Evolutionary conservation across 805 yeast species (phyloP).

Genomic region (Crinitomyces ghanaensis): DNA sequence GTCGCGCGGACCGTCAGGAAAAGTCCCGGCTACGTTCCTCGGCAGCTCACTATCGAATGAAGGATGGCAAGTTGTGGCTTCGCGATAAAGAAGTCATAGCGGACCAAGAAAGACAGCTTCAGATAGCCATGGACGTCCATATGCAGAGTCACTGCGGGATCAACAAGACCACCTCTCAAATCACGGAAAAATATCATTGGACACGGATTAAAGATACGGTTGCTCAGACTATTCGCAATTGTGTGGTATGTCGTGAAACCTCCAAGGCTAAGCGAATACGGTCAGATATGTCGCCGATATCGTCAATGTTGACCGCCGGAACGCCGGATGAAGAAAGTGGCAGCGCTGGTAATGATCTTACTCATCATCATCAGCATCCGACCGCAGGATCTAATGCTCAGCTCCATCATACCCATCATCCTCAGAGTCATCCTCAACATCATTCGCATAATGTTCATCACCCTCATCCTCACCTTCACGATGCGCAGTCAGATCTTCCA

Average conservation of each 20-base stretch:
- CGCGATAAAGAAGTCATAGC: conserved; percentile 77
- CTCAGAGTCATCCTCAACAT: neutral
- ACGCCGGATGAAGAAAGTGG: conserved; percentile 19
- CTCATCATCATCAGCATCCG: conserved; percentile 13
- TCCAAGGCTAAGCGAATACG: conserved; percentile 20
- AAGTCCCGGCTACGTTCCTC: conserved; percentile 73
- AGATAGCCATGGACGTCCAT: conserved; percentile 64
- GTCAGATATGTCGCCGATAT: conserved; percentile 1
- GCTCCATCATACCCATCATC: conserved; percentile 1
- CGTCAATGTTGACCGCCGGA: too few species aligned
- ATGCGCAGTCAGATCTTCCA: too few species aligned
- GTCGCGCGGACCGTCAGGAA: conserved; percentile 68
- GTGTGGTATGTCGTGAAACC: conserved; percentile 58
- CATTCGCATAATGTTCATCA: too few species aligned
- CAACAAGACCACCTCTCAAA: conserved; percentile 68
- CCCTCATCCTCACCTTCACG: too few species aligned
- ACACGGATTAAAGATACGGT: conserved; percentile 82
- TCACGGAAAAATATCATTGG: conserved; percentile 84
- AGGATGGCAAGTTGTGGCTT: conserved; percentile 61
- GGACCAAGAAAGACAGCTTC: conserved; percentile 62
- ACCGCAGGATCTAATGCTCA: conserved; percentile 4
- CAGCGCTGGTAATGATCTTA: conserved; percentile 18
- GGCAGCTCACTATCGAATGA: conserved; percentile 64
- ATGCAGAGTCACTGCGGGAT: conserved; percentile 70
- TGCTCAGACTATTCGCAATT: conserved; percentile 61